Evolutionary conservation across 768 basidiomycete genomes (phyloP).

Genomic region (Panus rudis): DNA sequence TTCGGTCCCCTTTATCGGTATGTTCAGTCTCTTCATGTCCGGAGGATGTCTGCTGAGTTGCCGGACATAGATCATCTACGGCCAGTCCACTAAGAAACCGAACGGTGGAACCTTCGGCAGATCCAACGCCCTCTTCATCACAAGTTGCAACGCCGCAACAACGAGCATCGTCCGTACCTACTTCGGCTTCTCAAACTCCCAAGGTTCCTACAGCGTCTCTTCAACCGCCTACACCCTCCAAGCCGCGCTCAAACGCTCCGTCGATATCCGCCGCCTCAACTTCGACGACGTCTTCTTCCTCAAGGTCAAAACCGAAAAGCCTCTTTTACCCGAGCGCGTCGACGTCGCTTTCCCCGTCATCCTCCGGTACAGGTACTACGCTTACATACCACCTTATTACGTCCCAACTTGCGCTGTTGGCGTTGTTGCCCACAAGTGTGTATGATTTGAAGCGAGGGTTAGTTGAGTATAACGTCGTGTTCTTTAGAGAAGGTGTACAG

Average conservation of each 20-base stretch:
- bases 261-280: not conserved
- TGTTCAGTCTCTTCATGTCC: conserved; percentile 5
- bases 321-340: conserved; percentile 67
- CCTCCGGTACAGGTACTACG: conserved; percentile 51
- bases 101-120: not conserved
- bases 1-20: conserved; percentile 86
- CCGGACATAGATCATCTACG: conserved; percentile 7
- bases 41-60: not conserved
- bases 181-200: not conserved
- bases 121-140: conserved; percentile 2
- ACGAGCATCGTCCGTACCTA: not conserved
- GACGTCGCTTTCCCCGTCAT: conserved; percentile 50
- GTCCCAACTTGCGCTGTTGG: conserved; percentile 60
- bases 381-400: conserved; percentile 81
- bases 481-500: conserved; percentile 75
- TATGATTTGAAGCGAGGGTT: conserved; percentile 69
- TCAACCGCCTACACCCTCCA: conserved; percentile 23
- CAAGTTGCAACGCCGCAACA: conserved; percentile 3
- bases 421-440: conserved; percentile 64
- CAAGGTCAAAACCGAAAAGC: conserved; percentile 23
- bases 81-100: conserved; percentile 8
- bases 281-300: not conserved
- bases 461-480: conserved; percentile 83
- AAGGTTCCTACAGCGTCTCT: conserved; percentile 6
- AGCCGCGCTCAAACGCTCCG: conserved; percentile 5